Evolutionary conservation across 106 monocot genomes (phyloP).

Genomic region (Dendrobium chrysotoxum): DNA sequence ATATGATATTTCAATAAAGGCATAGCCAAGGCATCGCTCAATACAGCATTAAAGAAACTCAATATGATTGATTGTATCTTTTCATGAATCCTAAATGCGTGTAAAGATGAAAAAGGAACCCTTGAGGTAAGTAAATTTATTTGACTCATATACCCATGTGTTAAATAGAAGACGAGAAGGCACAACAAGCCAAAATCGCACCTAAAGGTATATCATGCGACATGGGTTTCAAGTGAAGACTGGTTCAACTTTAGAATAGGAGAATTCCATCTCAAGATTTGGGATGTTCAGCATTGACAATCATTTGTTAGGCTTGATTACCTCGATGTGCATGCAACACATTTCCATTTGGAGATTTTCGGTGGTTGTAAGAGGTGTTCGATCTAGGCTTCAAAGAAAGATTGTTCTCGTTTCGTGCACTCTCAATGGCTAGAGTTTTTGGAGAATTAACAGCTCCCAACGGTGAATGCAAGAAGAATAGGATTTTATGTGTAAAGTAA

Average conservation of each 20-base stretch:
- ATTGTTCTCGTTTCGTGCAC: background rate
- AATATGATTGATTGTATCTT: background rate
- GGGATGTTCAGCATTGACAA: too few species aligned
- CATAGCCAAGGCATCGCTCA: background rate
- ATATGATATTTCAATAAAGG: background rate
- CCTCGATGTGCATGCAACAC: background rate
- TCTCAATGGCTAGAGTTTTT: background rate
- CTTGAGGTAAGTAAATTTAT: background rate
- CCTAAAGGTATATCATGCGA: too few species aligned
- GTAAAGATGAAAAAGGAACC: background rate
- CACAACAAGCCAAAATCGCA: too few species aligned
- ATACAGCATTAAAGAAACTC: background rate
- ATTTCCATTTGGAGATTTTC: background rate
- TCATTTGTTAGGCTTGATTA: background rate
- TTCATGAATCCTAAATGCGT: background rate
- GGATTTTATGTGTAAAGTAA: background rate
- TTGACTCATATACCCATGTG: background rate
- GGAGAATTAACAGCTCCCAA: background rate
- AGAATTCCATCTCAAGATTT: too few species aligned
- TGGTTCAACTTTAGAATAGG: too few species aligned
- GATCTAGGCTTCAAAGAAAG: background rate
- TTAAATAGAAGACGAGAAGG: background rate
- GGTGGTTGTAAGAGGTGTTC: background rate
- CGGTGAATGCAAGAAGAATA: background rate
- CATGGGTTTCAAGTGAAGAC: too few species aligned